Evolutionary conservation across 2,329 filamentous ascomycete species (phyloP).

Genomic region (Immersiporthe knoxdaviesiana): DNA sequence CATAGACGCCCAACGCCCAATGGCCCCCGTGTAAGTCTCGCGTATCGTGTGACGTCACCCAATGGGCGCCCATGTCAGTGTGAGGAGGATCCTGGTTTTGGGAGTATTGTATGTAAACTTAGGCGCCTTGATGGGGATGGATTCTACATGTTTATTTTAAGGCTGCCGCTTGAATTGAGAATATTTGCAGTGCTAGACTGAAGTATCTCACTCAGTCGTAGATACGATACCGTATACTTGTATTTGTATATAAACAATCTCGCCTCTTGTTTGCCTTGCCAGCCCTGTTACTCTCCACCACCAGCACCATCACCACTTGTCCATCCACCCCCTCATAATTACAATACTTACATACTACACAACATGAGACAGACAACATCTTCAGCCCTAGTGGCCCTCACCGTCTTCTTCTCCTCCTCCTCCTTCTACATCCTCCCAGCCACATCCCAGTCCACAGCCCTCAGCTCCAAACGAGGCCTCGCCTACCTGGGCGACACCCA

Average conservation of each 20-base stretch:
- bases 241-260: too few relatives aligned
- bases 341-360: too few relatives aligned
- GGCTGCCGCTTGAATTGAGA: too few relatives aligned
- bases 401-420: not conserved
- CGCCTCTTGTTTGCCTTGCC: too few relatives aligned
- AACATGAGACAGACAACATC: not conserved
- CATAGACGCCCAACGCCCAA: not conserved
- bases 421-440: not conserved
- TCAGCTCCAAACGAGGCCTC: slow-evolving; percentile 36
- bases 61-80: not conserved
- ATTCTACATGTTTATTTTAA: not conserved
- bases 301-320: not conserved
- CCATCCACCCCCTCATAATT: not conserved
- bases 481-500: slow-evolving; percentile 34
- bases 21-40: not conserved
- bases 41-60: slow-evolving; percentile 17
- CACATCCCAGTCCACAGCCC: slow-evolving; percentile 4
- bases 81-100: not conserved
- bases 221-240: not conserved
- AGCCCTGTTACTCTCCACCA: not conserved
- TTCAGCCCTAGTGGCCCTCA: not conserved
- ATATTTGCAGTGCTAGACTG: too few relatives aligned
- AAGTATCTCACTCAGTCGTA: too few relatives aligned
- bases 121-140: not conserved
- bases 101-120: not conserved